Evolutionary conservation across 768 basidiomycete species (phyloP), one percentile per base, ranked within the genome.

Genomic region (Podaxis carcinomalis): DNA sequence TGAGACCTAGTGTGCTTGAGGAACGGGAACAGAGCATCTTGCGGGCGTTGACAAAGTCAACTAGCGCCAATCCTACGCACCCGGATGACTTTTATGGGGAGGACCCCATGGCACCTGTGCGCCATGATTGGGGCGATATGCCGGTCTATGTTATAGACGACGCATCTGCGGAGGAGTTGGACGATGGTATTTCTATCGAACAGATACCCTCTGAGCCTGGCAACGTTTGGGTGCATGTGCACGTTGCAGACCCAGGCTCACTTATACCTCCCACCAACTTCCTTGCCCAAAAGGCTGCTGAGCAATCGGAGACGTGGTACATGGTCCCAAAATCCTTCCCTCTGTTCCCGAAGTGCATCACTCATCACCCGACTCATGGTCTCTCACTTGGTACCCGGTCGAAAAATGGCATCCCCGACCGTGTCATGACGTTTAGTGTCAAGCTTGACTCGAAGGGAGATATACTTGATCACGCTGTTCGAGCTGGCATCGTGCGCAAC

Each of bases 121-220:
- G 95, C 2, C 89, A 92, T 68, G 95, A 98, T 71, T 96, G 94
- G 72, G 93, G 91, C 25, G 69, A 87, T 62, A 68, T 89, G 63
- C 84, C 84, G 0, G 92, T 93, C 4, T 98, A 88, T 70, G 88
- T 95, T 19, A 87, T 99, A 57, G 97, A 99, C 68, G 91, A 93
- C 62, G 64, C 78, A 0, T 69, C 67, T 5, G 95, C 97, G 0
- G 74, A 89, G 67, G 97, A 99, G 68, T 80, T 98, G 21, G 97
- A 99, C 69, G 97, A 99, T 70, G 97, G 94, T 2, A 67, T 99
- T 35, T 95, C 95, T 1, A 68, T 98, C 32, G 91, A 96, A 64
- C 68, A 74, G n/a, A 79, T 88, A 35, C 78, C 81, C 4, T 74
- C 74, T 3, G 85, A 90, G 51, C 83, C 84, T 1, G 82, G 78